Percentiles rank a stretch among this genome's conserved stretches.
These are phyloP conservation scores for Botrytis byssoidea DNA, from an alignment of 2,329 filamentous ascomycete genomes.

Conservation along the genomic window DNA sequence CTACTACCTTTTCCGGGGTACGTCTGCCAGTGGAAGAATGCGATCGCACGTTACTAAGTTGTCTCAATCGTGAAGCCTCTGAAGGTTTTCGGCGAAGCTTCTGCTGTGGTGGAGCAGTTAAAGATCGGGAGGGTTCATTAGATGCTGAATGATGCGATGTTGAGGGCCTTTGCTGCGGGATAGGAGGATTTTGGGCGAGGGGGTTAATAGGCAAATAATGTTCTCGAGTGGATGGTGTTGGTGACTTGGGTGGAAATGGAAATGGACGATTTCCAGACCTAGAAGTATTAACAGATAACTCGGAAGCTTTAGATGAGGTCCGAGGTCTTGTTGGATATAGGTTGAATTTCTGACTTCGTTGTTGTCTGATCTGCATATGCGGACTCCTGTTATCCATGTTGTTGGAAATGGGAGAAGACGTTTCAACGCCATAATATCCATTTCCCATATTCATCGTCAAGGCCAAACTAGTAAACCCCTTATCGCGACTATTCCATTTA, in stretches of 20 bases:
- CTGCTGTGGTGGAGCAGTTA: constrained; percentile 30
- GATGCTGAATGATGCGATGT: constrained; percentile 31
- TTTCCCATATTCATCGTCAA: constrained; percentile 31
- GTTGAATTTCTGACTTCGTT: constrained; percentile 36
- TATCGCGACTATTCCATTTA: constrained; percentile 19
- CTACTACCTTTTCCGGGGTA: constrained; percentile 29
- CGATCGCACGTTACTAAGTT: constrained; percentile 37
- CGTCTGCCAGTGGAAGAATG: constrained; percentile 31
- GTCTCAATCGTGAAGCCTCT: constrained; percentile 38
- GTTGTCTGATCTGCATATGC: constrained; percentile 25
- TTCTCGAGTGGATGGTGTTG: constrained; percentile 22
- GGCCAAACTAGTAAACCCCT: neutral
- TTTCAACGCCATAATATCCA: constrained; percentile 30
- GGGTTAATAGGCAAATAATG: constrained; percentile 6
- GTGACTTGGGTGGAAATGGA: constrained; percentile 26
- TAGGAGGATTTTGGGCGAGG: constrained; percentile 11
- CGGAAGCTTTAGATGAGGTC: constrained; percentile 29
- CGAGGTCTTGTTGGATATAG: constrained; percentile 33
- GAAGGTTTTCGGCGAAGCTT: constrained; percentile 34
- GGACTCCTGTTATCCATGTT: constrained; percentile 18
- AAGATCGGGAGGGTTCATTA: constrained; percentile 29
- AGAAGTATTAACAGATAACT: constrained; percentile 9
- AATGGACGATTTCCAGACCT: constrained; percentile 1
- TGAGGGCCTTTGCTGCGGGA: constrained; percentile 27
- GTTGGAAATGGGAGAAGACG: constrained; percentile 18